Conservation (phyloP, 306 rosid species). For the Rosa chinensis region DNA sequence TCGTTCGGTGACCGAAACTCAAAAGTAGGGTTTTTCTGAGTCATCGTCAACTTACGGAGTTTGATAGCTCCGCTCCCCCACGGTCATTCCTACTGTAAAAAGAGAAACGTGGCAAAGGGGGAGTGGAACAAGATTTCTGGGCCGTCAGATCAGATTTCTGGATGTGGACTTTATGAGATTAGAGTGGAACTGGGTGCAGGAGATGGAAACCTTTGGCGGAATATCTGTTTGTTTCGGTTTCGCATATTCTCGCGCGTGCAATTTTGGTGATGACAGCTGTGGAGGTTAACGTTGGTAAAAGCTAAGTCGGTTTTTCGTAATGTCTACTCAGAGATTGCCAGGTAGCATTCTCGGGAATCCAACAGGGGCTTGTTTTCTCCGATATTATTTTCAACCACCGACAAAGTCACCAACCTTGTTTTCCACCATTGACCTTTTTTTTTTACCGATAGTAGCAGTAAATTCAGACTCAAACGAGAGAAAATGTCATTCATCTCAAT, state of each 20-base stretch:
- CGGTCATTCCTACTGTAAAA: not conserved
- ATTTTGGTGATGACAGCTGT: not conserved
- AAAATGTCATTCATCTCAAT: no score
- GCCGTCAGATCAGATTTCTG: not conserved
- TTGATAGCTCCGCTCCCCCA: not conserved
- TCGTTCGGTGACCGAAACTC: not conserved
- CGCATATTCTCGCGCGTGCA: conserved; percentile 20
- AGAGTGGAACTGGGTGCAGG: not conserved
- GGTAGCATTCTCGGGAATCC: not conserved
- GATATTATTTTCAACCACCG: not conserved
- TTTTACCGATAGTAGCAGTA: not conserved
- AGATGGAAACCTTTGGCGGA: not conserved
- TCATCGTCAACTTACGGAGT: not conserved
- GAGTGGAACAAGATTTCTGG: not conserved
- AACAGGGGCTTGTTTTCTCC: conserved; percentile 18
- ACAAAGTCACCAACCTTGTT: not conserved
- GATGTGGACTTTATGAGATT: not conserved
- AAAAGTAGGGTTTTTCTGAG: conserved; percentile 10
- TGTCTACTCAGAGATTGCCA: not conserved
- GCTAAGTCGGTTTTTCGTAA: not conserved
- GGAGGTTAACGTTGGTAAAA: not conserved
- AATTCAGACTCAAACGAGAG: no score
- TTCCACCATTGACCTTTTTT: not conserved
- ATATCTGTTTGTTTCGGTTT: conserved; percentile 2
- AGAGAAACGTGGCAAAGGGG: not conserved